phyloP scores from a whole-genome alignment of 2,329 filamentous ascomycete species.

The Phyllosticta citrichinensis region DNA sequence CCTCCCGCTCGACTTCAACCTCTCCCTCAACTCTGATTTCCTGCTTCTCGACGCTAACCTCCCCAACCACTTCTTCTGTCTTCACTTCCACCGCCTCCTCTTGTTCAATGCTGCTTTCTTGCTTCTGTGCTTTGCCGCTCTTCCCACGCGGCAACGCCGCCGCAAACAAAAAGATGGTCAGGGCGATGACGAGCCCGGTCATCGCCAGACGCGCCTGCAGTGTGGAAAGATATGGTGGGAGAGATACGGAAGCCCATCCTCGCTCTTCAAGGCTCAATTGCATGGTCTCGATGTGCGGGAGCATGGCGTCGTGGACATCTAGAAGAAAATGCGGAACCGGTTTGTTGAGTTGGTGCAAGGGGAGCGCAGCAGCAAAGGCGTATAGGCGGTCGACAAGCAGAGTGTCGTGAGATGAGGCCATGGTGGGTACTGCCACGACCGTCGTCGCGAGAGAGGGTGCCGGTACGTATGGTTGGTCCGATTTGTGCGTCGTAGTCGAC shows the following conservation, averaged over 20 bases:
- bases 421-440: neutral
- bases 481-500: neutral
- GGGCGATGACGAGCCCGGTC: neutral
- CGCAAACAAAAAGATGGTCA: neutral
- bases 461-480: neutral
- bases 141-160: neutral
- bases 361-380: neutral
- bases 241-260: neutral
- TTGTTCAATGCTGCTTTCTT: neutral
- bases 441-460: neutral
- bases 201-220: neutral
- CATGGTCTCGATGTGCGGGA: neutral
- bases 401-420: neutral
- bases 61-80: neutral
- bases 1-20: neutral
- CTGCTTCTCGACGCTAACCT: neutral
- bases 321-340: neutral
- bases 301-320: neutral
- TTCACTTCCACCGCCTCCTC: neutral
- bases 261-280: neutral
- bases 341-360: neutral
- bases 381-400: neutral
- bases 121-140: neutral
- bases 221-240: neutral
- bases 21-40: neutral